Evolutionary conservation across 106 monocot species (phyloP).

Genomic region (Acorus calamus): DNA sequence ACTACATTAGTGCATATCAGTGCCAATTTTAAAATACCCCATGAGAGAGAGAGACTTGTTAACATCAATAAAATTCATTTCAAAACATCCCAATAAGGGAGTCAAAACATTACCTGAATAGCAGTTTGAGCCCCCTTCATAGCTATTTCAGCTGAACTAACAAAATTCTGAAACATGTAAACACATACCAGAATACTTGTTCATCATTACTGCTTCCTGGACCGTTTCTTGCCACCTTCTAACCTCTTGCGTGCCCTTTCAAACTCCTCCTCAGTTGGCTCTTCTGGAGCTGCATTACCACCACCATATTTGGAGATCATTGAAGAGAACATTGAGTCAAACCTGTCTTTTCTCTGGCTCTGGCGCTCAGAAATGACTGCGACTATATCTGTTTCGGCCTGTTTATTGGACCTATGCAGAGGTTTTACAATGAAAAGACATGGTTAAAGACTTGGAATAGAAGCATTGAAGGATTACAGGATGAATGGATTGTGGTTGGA

Average conservation of each 20-base stretch:
- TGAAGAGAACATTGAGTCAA: slow-evolving; percentile 69
- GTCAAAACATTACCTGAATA: no score
- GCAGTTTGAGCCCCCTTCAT: no score
- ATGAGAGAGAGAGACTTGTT: no score
- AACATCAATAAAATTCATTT: no score
- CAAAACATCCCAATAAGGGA: no score
- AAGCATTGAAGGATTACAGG: no score
- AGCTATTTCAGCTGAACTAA: no score
- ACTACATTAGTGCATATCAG: no score
- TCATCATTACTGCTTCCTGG: slow-evolving; percentile 10
- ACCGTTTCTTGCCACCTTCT: slow-evolving; percentile 30
- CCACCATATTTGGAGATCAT: slow-evolving; percentile 42
- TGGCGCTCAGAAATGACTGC: slow-evolving; percentile 58
- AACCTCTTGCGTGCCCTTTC: slow-evolving; percentile 58
- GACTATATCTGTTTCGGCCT: slow-evolving; percentile 49
- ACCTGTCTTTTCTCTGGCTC: slow-evolving; percentile 49
- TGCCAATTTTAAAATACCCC: no score
- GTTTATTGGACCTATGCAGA: slow-evolving; percentile 45
- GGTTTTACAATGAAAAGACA: neutral
- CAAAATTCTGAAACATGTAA: no score
- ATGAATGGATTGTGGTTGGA: neutral
- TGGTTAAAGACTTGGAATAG: neutral
- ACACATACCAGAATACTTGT: no score
- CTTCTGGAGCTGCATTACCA: slow-evolving; percentile 8
- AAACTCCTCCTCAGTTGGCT: slow-evolving; percentile 93